phyloP scores from a whole-genome alignment of 2,329 filamentous ascomycete species.

The Neonectria ditissima region DNA sequence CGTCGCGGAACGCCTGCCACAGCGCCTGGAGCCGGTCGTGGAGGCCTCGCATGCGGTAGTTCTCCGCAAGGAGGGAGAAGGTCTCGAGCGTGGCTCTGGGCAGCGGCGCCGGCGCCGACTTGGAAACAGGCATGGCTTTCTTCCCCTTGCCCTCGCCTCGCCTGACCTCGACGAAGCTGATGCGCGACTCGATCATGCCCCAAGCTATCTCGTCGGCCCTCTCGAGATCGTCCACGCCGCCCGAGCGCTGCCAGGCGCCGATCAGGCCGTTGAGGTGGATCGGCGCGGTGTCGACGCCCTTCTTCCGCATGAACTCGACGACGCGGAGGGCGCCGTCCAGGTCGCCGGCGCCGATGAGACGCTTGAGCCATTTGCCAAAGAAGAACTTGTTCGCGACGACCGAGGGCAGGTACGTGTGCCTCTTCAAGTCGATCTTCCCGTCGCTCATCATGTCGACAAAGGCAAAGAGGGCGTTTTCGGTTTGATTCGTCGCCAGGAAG shows the following conservation, averaged over 20 bases:
- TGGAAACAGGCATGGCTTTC: slow-evolving; percentile 3
- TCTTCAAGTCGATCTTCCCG: slow-evolving; percentile 62
- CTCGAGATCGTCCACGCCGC: slow-evolving; percentile 63
- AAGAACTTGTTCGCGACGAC: slow-evolving; percentile 80
- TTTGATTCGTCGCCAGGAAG: slow-evolving; percentile 74
- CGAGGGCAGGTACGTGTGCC: slow-evolving; percentile 58
- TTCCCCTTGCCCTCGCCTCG: slow-evolving; percentile 31
- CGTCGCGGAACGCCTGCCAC: slow-evolving; percentile 70
- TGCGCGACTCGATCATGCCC: slow-evolving; percentile 79
- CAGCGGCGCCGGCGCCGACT: slow-evolving; percentile 42
- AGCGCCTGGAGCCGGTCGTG: slow-evolving; percentile 69
- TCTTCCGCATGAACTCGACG: slow-evolving; percentile 79
- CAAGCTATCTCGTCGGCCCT: slow-evolving; percentile 78
- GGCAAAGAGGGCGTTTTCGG: slow-evolving; percentile 76
- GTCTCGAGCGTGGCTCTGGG: slow-evolving; percentile 80
- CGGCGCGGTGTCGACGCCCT: slow-evolving; percentile 74
- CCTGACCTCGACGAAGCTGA: slow-evolving; percentile 70
- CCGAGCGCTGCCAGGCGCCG: slow-evolving; percentile 79
- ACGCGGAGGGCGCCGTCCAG: slow-evolving; percentile 78
- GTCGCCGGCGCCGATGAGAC: slow-evolving; percentile 79
- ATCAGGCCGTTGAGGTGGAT: slow-evolving; percentile 87
- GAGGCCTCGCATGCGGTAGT: slow-evolving; percentile 74
- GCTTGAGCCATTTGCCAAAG: slow-evolving; percentile 89
- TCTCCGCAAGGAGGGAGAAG: slow-evolving; percentile 78
- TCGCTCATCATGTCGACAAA: slow-evolving; percentile 92